phyloP scores from a whole-genome alignment of 306 rosid species.

The Sicyos baderoa region DNA sequence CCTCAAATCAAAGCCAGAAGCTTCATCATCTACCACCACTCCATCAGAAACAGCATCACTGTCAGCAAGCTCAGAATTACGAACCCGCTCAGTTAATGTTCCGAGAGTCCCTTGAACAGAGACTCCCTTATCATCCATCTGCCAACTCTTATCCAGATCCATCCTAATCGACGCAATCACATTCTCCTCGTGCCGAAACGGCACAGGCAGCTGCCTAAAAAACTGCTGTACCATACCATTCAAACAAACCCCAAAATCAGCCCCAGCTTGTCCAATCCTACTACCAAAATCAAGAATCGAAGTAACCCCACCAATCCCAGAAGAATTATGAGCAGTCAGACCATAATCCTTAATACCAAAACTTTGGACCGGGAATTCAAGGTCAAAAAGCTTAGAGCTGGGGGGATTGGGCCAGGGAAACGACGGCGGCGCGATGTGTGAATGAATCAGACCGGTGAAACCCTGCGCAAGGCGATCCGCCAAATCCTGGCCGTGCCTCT shows the following conservation, averaged over 20 bases:
- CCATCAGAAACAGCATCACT: constrained; percentile 40
- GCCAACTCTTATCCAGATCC: constrained; percentile 43
- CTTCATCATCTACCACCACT: constrained; percentile 45
- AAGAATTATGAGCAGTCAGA: constrained; percentile 26
- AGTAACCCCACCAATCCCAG: constrained; percentile 55
- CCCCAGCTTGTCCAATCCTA: constrained; percentile 87
- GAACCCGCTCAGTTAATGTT: constrained; percentile 42
- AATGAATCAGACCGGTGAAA: constrained; percentile 68
- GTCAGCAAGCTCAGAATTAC: constrained; percentile 50
- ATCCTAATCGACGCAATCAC: constrained; percentile 26
- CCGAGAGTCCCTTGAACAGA: constrained; percentile 47
- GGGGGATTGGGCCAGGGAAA: constrained; percentile 75
- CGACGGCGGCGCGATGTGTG: constrained; percentile 67
- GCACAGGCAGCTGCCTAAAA: constrained; percentile 65
- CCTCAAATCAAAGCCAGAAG: constrained; percentile 51
- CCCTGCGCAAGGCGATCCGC: constrained; percentile 96
- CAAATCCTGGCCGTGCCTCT: constrained; percentile 87
- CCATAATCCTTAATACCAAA: constrained; percentile 56
- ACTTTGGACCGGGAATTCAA: constrained; percentile 58
- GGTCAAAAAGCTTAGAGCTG: constrained; percentile 64
- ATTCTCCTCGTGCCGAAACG: constrained; percentile 58
- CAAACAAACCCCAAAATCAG: constrained; percentile 80
- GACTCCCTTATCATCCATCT: constrained; percentile 38
- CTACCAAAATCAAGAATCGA: constrained; percentile 78
- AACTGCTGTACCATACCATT: constrained; percentile 87